Evolutionary conservation across 148 eudicot species (phyloP), one percentile per base, ranked within the genome.

Genomic region (Camellia granthamiana): DNA sequence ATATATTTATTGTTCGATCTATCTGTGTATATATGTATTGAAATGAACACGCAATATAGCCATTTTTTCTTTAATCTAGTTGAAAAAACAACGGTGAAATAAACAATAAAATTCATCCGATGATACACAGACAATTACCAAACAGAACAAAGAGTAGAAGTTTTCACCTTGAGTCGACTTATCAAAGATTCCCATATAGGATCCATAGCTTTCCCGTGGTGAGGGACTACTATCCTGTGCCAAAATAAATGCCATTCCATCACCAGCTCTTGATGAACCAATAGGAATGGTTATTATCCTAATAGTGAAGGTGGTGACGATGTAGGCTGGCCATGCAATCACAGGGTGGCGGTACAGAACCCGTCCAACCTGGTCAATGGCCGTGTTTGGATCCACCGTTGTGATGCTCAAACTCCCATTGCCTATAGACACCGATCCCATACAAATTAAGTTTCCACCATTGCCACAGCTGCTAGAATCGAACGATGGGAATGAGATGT

Each of bases 181-280:
- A 86, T 90, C 90, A 77, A 84, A 84, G 59, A 92, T 85, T 6
- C 91, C 93, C 41, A 90, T 83, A 78, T 74, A 88, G 10, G 97
- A 84, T 14, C 97, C 97, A 82, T 66, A 88, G 83, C 97, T 92
- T 9, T 56, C 16, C 0, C 49, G 67, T 3, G 93, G 90, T 5
- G 97, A 90, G n/a, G 93, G 85, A 3, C 75, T 47, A 65, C 83
- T 52, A 79, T 89, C 86, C 55, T 82, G 88, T 13, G 97, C 93
- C 61, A 92, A 65, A 67, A 92, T 80, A 78, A 92, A 90, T 1
- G 90, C 75, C 91, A 92, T 88, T 59, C 97, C 97, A 81, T 92
- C 97, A 72, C 97, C 93, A 56, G 82, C 64, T 49, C 69, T 71
- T 11, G 52, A 2, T 13, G 42, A 0, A 6, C 77, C 65, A 47